Evolutionary conservation across 129 eudicot genomes (phyloP), one percentile per base, ranked within the genome.

Genomic region (Escallonia herrerae): DNA sequence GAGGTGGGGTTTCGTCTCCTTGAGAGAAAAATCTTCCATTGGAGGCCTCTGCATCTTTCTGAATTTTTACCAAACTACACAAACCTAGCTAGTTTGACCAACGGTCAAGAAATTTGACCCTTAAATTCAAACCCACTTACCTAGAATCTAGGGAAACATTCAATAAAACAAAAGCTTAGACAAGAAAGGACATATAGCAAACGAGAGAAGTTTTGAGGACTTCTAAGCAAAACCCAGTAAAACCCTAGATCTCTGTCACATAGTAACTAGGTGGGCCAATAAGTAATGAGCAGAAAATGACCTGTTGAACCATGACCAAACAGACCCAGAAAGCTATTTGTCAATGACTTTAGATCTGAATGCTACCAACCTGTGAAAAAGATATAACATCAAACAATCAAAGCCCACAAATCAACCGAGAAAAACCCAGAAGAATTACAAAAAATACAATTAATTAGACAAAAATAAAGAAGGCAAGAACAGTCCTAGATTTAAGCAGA

Each of bases 1-100:
- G 22, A 84, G 86, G 71, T 84, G 86, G 53, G 90, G 90, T 58
- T 84, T 84, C 48, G 90, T 84, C 80, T 84, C 90, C 82, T 84
- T 84, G 69, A 84, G 90, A 3, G 83, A 75, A 66, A 72, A 84
- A 78, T 84, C 90, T 62, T 84, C 86, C 45, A 48, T 61, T 14
- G 77, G 86, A 45, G 90, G 90, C 14, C 90, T 81, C 80, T 75
- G 90, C 90, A 84, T 84, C 33, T 74, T 73, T 79, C 62, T 69
- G 49, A 7, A 8, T 70, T 56, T 58, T 43, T 60, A 14, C 50
- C 33, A 59, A 60, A 58, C 60, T 71, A 57, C 37, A 14, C 8
- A 57, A 54, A 40, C 62, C 49, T 54, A 62, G 49, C 38, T 10
- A 56, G 50, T 41, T 49, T 62, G 13, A 43, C 41, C 8, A 54